Evolutionary conservation across 179 eudicot genomes (phyloP), one percentile per base, ranked within the genome.

Genomic region (Gypsophila paniculata): DNA sequence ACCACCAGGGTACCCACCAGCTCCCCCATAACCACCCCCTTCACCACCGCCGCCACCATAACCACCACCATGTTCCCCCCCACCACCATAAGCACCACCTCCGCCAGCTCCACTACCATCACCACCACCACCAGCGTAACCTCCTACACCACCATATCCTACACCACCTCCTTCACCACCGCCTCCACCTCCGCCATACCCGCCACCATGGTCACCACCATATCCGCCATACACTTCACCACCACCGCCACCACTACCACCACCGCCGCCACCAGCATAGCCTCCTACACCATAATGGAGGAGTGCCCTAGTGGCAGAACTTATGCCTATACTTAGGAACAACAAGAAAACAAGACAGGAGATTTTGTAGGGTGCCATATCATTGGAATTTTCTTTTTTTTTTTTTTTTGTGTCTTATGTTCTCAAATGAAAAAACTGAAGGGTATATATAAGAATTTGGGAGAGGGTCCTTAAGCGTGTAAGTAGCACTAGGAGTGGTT

Each of bases 251-350:
- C 73, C 78, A 69, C 78, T 70, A 14, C 78, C 78, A 29, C 69
- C 69, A 5, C 79, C 82, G 48, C 83, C 78, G 2, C 76, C 78
- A 55, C 80, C 78, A 61, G 69, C 77, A 22, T 81, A 65, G 0
- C 82, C 81, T 74, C 79, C 53, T 67, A 75, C 84, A 60, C 78
- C 83, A 73, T 80, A 72, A 67, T 68, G 71, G 51, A 83, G 82
- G 19, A 83, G 86, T 51, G 82, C 75, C 74, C 86, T 83, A 42
- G 82, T 73, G 52, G 86, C 86, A 2, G 82, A 75, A 76, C 70
- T 74, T 13, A 80, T 44, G 23, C 86, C 82, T 61, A 83, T 2
- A 54, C 84, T 75, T 1, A 83, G 19, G 12, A 81, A 25, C 65
- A 83, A 69, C 52, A 78, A 78, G 51, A 81, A 81, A 76, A 83